Evolutionary conservation across 768 basidiomycete genomes (phyloP), one percentile per base, ranked within the genome.

Genomic region (Artomyces pyxidatus): DNA sequence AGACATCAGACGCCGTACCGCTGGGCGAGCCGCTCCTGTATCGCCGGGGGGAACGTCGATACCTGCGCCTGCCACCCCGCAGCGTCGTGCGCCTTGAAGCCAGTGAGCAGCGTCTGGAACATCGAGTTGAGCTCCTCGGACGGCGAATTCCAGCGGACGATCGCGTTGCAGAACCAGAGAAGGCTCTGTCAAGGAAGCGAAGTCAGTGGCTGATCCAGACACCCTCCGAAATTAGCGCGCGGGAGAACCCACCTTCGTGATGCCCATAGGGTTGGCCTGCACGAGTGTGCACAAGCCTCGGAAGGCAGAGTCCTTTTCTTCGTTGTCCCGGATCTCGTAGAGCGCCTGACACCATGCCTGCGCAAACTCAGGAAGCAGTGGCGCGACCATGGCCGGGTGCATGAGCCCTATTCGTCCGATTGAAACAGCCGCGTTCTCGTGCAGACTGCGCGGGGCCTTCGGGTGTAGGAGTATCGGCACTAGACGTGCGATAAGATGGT

Each of bases 251-350:
- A 88, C 93, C 80, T 92, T 92, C 37, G 89, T 80, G 51, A 97
- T 90, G 2, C 95, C 96, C 52, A 80, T 80, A 16, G 96, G 96
- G 64, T 99, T 99, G 26, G 81, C 81, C 66, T 94, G 90, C 52
- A 98, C 91, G 30, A 97, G 83, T 25, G 90, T 90, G 67, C 96
- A 99, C 59, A 99, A 80, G 2, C 96, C 96, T 49, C 94, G 78
- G 81, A 98, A 99, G 6, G 96, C 96, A 19, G 93, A 97, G 61
- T 97, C 96, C 69, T 98, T 99, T 73, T 99, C 96, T 59, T 98
- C 95, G 60, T 98, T 99, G 61, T 99, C 96, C 55, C 96, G 85
- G 65, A 99, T 99, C 67, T 98, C 96, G 63, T 93, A 93, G 47
- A 99, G 70, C 6, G 95, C 93, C 59, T 90, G 88, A 66, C 95